Conservation (phyloP, 805 yeast species). For the Cyberlindnera subsufficiens region DNA sequence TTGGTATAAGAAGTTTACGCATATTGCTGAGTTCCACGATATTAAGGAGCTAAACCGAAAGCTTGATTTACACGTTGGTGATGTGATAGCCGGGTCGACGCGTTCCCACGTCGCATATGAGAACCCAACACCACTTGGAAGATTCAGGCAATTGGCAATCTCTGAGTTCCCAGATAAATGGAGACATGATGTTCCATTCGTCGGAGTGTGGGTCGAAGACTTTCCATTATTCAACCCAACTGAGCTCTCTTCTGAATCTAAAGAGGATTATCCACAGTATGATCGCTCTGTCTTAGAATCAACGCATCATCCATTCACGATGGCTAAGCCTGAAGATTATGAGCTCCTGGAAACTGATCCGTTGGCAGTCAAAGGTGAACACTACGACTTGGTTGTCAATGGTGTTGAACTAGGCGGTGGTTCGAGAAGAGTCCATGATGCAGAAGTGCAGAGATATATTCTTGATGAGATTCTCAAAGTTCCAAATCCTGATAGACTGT, state of each 20-base stretch:
- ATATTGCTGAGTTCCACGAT: slow-evolving; percentile 28
- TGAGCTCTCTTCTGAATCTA: slow-evolving; percentile 29
- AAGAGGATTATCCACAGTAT: slow-evolving; percentile 54
- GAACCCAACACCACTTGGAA: slow-evolving; percentile 93
- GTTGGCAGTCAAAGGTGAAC: slow-evolving; percentile 73
- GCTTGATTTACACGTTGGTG: slow-evolving; percentile 55
- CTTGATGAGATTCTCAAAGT: slow-evolving; percentile 62
- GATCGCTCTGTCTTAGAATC: slow-evolving; percentile 44
- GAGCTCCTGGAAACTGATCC: slow-evolving; percentile 49
- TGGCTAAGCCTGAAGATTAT: slow-evolving; percentile 73
- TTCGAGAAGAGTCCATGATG: slow-evolving; percentile 88
- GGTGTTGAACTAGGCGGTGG: slow-evolving; percentile 99
- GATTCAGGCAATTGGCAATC: slow-evolving; percentile 71
- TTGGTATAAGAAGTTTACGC: slow-evolving; percentile 38
- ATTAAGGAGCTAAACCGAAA: slow-evolving; percentile 24
- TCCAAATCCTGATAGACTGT: slow-evolving; percentile 49
- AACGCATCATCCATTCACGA: slow-evolving; percentile 97
- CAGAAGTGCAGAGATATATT: slow-evolving; percentile 67
- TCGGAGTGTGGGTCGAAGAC: slow-evolving; percentile 81
- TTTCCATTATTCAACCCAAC: slow-evolving; percentile 88
- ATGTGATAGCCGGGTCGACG: slow-evolving; percentile 73
- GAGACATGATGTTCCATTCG: slow-evolving; percentile 32
- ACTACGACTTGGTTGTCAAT: slow-evolving; percentile 87
- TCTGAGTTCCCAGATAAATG: slow-evolving; percentile 44
- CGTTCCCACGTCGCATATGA: slow-evolving; percentile 69